phyloP scores from a whole-genome alignment of 495 filamentous ascomycete genomes.

The Hypoxylon subgilvum region DNA sequence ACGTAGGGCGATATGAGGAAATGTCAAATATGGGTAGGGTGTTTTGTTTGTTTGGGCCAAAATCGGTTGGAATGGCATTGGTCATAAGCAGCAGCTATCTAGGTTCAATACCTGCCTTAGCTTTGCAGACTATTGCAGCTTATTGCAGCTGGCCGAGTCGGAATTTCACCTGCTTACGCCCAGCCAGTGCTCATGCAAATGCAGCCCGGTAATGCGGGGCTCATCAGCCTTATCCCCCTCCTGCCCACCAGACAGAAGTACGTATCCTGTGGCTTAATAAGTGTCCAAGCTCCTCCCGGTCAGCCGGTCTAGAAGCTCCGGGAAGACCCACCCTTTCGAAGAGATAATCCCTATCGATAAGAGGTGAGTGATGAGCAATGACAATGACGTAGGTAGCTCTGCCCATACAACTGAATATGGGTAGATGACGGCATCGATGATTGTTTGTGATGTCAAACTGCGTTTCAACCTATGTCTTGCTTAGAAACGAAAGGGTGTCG shows the following conservation, averaged over 20 bases:
- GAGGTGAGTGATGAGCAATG: not conserved
- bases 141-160: too few relatives aligned
- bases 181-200: not conserved
- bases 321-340: not conserved
- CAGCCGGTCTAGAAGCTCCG: conserved; percentile 21
- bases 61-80: conserved; percentile 8
- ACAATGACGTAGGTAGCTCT: conserved; percentile 31
- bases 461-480: conserved; percentile 8
- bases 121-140: too few relatives aligned
- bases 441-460: conserved; percentile 33
- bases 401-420: conserved; percentile 17
- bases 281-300: conserved; percentile 14
- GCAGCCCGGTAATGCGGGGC: conserved; percentile 19
- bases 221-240: conserved; percentile 20
- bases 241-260: not conserved
- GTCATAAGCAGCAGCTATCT: too few relatives aligned
- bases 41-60: conserved; percentile 22
- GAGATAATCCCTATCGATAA: conserved; percentile 19
- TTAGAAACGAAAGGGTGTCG: conserved; percentile 1
- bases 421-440: conserved; percentile 38
- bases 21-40: not conserved
- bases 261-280: not conserved
- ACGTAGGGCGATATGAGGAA: not conserved
- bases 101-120: too few relatives aligned
- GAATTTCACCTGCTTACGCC: not conserved